These are phyloP conservation scores for Coemansia sp. DNA, from an alignment of 192 early-diverging fungal species.

Conservation along the genomic window DNA sequence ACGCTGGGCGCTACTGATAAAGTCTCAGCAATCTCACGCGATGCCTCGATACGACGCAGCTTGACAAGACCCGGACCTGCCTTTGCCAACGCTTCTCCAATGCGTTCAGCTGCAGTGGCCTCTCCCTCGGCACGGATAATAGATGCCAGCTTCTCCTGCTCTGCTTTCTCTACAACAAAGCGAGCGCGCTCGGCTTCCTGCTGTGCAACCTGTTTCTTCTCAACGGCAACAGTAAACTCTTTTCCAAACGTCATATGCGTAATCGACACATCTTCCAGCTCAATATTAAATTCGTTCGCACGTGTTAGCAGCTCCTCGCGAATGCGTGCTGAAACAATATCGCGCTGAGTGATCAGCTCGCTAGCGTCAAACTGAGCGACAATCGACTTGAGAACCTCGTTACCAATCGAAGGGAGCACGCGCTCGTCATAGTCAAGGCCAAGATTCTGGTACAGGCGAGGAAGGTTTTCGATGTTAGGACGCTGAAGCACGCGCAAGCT, in stretches of 20 bases:
- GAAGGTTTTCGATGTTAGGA: slow-evolving; percentile 73
- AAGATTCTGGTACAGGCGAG: slow-evolving; percentile 83
- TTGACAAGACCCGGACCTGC: slow-evolving; percentile 90
- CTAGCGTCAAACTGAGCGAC: slow-evolving; percentile 98
- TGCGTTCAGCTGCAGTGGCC: slow-evolving; percentile 85
- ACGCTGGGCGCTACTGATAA: slow-evolving; percentile 79
- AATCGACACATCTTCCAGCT: slow-evolving; percentile 97
- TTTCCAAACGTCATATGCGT: slow-evolving; percentile 99
- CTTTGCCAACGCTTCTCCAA: slow-evolving; percentile 87
- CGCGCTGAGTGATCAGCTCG: slow-evolving; percentile 98
- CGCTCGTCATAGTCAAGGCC: slow-evolving; percentile 97
- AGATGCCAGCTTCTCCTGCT: slow-evolving; percentile 96
- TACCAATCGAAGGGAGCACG: slow-evolving; percentile 96
- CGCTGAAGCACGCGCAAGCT: slow-evolving; percentile 90
- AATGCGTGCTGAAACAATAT: slow-evolving; percentile 87
- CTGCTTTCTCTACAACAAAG: slow-evolving; percentile 97
- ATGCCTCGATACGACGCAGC: slow-evolving; percentile 95
- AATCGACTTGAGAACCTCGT: slow-evolving; percentile 97
- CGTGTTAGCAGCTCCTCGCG: slow-evolving; percentile 90
- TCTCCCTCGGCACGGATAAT: slow-evolving; percentile 99
- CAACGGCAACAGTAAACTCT: slow-evolving; percentile 98
- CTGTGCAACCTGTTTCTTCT: slow-evolving; percentile 98
- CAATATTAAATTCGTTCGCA: slow-evolving; percentile 92
- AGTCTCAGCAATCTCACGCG: slow-evolving; percentile 92
- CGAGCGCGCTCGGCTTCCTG: slow-evolving; percentile 99